Conservation (phyloP, 768 basidiomycete species). For the Macrolepiota albuminosa region DNA sequence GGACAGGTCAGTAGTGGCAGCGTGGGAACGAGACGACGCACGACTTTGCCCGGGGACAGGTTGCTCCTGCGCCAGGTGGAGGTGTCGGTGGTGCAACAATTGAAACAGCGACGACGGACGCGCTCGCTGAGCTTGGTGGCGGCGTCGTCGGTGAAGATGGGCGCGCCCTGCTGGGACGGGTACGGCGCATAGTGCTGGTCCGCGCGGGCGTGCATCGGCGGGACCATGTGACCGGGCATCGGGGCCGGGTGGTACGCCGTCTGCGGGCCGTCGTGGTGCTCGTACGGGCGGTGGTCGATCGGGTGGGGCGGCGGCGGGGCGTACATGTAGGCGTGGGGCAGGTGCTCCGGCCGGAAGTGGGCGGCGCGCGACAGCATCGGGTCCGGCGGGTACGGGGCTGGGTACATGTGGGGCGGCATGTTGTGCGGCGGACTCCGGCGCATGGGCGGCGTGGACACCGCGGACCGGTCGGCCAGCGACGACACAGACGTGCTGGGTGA, state of each 20-base stretch:
- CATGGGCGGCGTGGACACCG: slow-evolving; percentile 54
- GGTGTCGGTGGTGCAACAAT: slow-evolving; percentile 82
- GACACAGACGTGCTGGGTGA: slow-evolving; percentile 60
- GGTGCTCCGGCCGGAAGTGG: slow-evolving; percentile 24
- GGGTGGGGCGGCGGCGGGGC: slow-evolving; percentile 20
- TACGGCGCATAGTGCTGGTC: slow-evolving; percentile 17
- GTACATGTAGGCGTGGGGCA: slow-evolving; percentile 30
- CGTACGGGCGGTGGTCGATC: slow-evolving; percentile 22
- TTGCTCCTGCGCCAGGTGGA: slow-evolving; percentile 78
- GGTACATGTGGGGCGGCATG: slow-evolving; percentile 29
- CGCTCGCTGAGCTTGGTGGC: slow-evolving; percentile 76
- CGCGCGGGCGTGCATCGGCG: slow-evolving; percentile 6
- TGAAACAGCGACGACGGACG: slow-evolving; percentile 74
- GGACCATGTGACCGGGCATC: slow-evolving; percentile 8
- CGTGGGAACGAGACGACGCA: slow-evolving; percentile 23
- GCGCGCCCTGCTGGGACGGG: slow-evolving; percentile 26
- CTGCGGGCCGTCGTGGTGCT: slow-evolving; percentile 17
- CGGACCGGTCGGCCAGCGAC: slow-evolving; percentile 50
- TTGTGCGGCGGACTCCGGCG: slow-evolving; percentile 34
- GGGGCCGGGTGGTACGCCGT: slow-evolving; percentile 10
- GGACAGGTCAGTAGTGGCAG: slow-evolving; percentile 22
- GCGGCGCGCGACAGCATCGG: slow-evolving; percentile 21
- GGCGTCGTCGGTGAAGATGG: slow-evolving; percentile 66
- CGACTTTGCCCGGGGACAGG: slow-evolving; percentile 77
- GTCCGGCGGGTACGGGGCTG: slow-evolving; percentile 32